Evolutionary conservation across 2,329 filamentous ascomycete species (phyloP).

Genomic region (Paraphaeosphaeria sporulosa): DNA sequence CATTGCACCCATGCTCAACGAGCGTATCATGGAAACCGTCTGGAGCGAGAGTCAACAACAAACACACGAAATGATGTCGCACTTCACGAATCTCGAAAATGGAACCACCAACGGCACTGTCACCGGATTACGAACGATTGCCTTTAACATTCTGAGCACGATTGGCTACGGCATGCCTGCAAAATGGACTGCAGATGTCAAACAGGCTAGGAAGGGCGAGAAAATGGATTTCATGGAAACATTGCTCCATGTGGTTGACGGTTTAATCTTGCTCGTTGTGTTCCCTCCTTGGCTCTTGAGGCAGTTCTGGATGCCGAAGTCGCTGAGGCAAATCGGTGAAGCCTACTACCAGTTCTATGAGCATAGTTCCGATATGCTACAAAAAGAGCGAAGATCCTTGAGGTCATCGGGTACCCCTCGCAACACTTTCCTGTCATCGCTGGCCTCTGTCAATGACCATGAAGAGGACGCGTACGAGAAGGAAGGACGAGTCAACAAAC

Average conservation of each 20-base stretch:
- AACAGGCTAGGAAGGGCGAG: not conserved
- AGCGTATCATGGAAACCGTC: constrained; percentile 20
- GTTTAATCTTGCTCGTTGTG: not conserved
- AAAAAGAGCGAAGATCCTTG: constrained; percentile 4
- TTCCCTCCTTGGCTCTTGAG: constrained; percentile 7
- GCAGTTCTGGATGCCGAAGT: constrained; percentile 3
- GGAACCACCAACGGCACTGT: constrained; percentile 7
- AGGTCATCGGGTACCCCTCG: not conserved
- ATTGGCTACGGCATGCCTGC: constrained; percentile 5
- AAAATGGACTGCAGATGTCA: not conserved
- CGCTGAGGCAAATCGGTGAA: constrained; percentile 1
- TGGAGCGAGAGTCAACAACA: constrained; percentile 18
- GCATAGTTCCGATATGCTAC: constrained; percentile 3
- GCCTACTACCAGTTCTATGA: constrained; percentile 10
- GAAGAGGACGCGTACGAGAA: constrained; percentile 3
- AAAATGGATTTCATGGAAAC: constrained; percentile 11
- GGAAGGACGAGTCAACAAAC: constrained; percentile 3
- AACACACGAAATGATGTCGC: constrained; percentile 9
- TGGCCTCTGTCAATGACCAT: constrained; percentile 10
- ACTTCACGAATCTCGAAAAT: not conserved
- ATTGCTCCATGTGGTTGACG: constrained; percentile 3
- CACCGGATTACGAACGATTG: constrained; percentile 13
- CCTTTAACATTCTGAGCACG: constrained; percentile 5
- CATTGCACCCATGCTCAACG: constrained; percentile 21
- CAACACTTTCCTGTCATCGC: constrained; percentile 3